A percentile compares a stretch with the other conserved stretches of the same genome.
These are phyloP conservation scores for Ustilago trichophora DNA, from an alignment of 1,284 basidiomycete genomes.

Conservation along the genomic window DNA sequence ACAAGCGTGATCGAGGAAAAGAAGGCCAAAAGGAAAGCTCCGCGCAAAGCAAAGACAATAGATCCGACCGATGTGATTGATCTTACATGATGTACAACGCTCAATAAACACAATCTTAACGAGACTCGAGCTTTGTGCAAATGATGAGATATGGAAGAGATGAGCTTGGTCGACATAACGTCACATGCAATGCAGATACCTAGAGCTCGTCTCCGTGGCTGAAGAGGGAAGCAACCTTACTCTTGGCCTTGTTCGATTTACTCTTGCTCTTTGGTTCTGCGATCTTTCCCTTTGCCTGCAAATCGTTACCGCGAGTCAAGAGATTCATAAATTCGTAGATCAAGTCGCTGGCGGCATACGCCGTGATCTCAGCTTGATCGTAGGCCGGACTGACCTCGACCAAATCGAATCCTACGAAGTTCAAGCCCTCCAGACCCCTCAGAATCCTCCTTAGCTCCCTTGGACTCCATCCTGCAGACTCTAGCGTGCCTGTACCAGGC, in stretches of 20 bases:
- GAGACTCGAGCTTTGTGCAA: no score
- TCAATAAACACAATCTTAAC: no score
- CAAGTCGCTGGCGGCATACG: constrained; percentile 51
- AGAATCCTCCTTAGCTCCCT: constrained; percentile 50
- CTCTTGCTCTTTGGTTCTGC: constrained; percentile 24
- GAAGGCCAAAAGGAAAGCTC: constrained; percentile 1
- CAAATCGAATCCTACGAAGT: constrained; percentile 57
- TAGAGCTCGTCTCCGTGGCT: constrained; percentile 26
- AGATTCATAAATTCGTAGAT: constrained; percentile 54
- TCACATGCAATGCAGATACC: no score
- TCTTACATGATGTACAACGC: constrained; percentile 13
- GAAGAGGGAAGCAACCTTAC: constrained; percentile 11
- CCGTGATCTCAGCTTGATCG: constrained; percentile 55
- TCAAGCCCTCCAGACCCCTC: constrained; percentile 45
- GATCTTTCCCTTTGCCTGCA: constrained; percentile 14
- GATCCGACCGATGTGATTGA: constrained; percentile 19
- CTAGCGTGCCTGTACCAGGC: constrained; percentile 52
- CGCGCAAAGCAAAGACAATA: constrained; percentile 5
- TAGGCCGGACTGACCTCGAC: constrained; percentile 55
- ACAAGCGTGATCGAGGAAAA: not conserved
- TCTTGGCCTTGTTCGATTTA: constrained; percentile 12
- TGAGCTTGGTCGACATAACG: no score
- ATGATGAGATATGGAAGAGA: no score
- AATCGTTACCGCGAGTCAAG: constrained; percentile 15
- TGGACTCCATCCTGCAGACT: constrained; percentile 51